These are phyloP conservation scores for Ustilago vetiveriae DNA, from an alignment of 1,284 basidiomycete genomes.

Conservation along the genomic window DNA sequence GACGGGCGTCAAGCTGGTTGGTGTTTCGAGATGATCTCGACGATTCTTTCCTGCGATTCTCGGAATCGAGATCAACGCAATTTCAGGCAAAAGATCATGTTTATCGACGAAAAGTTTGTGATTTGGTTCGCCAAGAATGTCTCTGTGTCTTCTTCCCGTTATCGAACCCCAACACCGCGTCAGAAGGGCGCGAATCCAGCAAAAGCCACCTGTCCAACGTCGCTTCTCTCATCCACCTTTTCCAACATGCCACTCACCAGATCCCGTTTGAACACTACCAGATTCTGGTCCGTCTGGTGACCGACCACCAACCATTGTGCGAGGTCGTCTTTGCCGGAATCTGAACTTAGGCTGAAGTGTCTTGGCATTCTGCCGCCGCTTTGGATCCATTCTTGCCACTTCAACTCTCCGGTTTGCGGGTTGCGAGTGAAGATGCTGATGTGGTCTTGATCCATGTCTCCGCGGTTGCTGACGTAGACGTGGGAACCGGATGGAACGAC, in stretches of 20 bases:
- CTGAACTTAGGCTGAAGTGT: conserved; percentile 41
- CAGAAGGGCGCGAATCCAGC: conserved; percentile 48
- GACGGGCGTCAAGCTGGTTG: conserved; percentile 56
- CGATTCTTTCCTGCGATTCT: too few relatives aligned
- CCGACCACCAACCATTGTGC: conserved; percentile 46
- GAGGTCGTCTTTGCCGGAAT: conserved; percentile 17
- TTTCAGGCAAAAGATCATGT: too few relatives aligned
- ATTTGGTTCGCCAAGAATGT: too few relatives aligned
- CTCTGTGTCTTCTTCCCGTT: too few relatives aligned
- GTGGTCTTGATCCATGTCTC: conserved; percentile 50
- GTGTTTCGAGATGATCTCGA: conserved; percentile 29
- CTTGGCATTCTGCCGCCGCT: conserved; percentile 51
- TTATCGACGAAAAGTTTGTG: too few relatives aligned
- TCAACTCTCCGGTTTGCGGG: conserved; percentile 18
- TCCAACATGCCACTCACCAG: conserved; percentile 17
- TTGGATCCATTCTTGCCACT: conserved; percentile 35
- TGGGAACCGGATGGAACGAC: conserved; percentile 43
- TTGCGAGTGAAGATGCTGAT: conserved; percentile 46
- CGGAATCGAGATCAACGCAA: too few relatives aligned
- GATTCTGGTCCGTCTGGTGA: conserved; percentile 45
- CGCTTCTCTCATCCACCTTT: conserved; percentile 4
- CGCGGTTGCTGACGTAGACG: conserved; percentile 51
- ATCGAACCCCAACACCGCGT: too few relatives aligned
- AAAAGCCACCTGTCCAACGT: conserved; percentile 40
- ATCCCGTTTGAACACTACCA: conserved; percentile 47